Evolutionary conservation across 768 basidiomycete genomes (phyloP).

Genomic region (Nidula microcarpa): DNA sequence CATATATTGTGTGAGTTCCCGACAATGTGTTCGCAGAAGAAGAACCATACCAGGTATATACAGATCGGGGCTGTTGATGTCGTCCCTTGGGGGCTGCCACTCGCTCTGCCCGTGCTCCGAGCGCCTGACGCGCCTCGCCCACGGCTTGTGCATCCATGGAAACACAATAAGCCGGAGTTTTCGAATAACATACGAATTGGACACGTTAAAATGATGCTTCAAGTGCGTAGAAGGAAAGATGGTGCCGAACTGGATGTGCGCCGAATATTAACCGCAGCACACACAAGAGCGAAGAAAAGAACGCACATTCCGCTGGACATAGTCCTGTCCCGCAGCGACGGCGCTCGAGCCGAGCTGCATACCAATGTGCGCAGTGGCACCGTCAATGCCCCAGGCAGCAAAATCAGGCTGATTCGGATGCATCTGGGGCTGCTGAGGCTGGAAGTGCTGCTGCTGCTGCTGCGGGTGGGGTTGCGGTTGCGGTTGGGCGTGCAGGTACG

Average conservation of each 20-base stretch:
- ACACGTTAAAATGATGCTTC: constrained; percentile 94
- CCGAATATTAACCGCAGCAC: constrained; percentile 1
- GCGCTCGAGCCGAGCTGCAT: constrained; percentile 94
- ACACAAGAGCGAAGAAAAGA: neutral
- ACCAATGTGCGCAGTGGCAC: constrained; percentile 91
- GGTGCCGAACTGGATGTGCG: constrained; percentile 64
- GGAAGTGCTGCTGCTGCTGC: constrained; percentile 15
- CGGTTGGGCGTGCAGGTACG: constrained; percentile 44
- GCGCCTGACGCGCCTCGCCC: constrained; percentile 68
- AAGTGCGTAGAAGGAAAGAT: constrained; percentile 73
- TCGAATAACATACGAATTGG: constrained; percentile 90
- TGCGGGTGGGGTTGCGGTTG: constrained; percentile 14
- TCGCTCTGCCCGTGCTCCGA: constrained; percentile 68
- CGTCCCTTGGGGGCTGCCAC: constrained; percentile 88
- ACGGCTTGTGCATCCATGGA: constrained; percentile 91
- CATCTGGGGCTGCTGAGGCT: constrained; percentile 12
- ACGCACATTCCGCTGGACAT: constrained; percentile 90
- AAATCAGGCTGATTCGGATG: constrained; percentile 43
- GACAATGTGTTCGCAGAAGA: neutral
- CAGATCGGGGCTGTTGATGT: constrained; percentile 93
- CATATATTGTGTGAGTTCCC: neutral
- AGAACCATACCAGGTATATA: constrained; percentile 79
- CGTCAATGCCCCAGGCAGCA: constrained; percentile 82
- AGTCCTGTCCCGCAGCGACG: constrained; percentile 91
- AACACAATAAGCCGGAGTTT: constrained; percentile 90